Conservation (phyloP, 345 rosid species). For the Pistacia vera region DNA sequence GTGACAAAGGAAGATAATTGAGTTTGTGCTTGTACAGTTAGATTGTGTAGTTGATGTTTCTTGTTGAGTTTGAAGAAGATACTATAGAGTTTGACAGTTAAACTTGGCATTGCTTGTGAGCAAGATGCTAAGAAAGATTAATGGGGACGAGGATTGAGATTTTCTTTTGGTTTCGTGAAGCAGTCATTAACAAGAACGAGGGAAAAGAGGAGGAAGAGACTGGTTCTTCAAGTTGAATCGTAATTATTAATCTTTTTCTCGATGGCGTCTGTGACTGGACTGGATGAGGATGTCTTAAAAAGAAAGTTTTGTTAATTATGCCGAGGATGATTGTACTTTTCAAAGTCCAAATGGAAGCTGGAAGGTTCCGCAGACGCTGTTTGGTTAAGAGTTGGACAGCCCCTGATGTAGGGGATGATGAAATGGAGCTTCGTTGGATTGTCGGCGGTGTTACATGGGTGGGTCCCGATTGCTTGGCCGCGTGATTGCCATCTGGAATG, state of each 20-base stretch:
- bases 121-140: neutral
- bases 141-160: neutral
- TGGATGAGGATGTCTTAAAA: too few species aligned
- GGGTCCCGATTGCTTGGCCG: neutral
- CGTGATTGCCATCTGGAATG: conserved; percentile 1
- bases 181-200: conserved; percentile 6
- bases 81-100: conserved; percentile 58
- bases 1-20: conserved; percentile 42
- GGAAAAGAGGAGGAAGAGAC: neutral
- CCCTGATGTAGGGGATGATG: neutral
- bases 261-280: conserved; percentile 4
- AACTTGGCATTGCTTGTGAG: conserved; percentile 46
- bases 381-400: neutral
- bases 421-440: conserved; percentile 12
- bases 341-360: too few species aligned
- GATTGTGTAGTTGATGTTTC: conserved; percentile 52
- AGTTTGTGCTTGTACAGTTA: conserved; percentile 14
- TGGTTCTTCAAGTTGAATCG: neutral
- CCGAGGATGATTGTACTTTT: neutral
- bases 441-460: neutral
- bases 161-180: neutral
- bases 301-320: neutral
- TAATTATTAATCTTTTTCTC: too few species aligned
- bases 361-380: too few species aligned
- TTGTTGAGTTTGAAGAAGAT: conserved; percentile 62